Evolutionary conservation across 495 filamentous ascomycete genomes (phyloP), one percentile per base, ranked within the genome.

Genomic region (Penicillium lagena): DNA sequence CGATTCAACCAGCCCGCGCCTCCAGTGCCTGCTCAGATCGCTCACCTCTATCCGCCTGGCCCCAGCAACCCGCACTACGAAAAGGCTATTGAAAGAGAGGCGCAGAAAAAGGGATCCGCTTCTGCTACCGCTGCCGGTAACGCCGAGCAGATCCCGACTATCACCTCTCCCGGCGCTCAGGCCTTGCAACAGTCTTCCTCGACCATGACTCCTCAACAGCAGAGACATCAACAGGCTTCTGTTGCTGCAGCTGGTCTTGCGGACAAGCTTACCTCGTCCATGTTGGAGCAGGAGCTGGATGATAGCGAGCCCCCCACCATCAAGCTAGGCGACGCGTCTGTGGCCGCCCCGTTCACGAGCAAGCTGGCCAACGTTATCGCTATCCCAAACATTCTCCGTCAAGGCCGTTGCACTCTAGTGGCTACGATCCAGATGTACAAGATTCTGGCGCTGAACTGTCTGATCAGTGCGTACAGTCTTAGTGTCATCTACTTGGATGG

Each of bases 361-460:
- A 99, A 99, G 66, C 76, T 99, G 27, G 87, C 89, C 44, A 96
- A 97, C 56, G 93, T 99, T 40, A 79, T 99, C 52, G 93, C 93
- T 35, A 91, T 99, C 49, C 90, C 93, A 12, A 97, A 99, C 71
- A 99, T 99, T 54, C 88, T 99, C 52, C 85, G 93, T 47, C 93
- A 99, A 68, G 93, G 93, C 40, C 84, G 93, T 46, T 99, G 93
- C 66, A 96, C 93, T 2, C 75, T 99, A 9, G 94, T 99, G 38
- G 91, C 93, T 5, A 97, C 94, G 4, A 97, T 99, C 51, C 93
- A 99, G 70, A 99, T 99, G 93, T 99, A 97, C 78, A 99, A 99
- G 76, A 99, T 99, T 56, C 78, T 99, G 42, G 93, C 93, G 14
- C 72, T 99, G 46, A 99, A 99, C 72, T 99, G 93, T 62, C 72